Evolutionary conservation across 345 rosid genomes (phyloP).

Genomic region (Populus alba): DNA sequence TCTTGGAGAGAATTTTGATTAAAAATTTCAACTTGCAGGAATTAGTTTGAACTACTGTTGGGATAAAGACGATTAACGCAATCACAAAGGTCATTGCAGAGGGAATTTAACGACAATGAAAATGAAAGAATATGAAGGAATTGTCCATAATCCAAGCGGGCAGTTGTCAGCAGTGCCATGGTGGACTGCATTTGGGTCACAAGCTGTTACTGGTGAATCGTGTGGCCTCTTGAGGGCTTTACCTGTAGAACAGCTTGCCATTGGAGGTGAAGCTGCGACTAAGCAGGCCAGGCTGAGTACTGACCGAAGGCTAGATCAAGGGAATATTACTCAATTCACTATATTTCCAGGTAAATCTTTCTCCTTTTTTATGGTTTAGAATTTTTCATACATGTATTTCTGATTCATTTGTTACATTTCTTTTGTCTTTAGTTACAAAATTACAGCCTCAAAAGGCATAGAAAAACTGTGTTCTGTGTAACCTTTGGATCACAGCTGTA

Average conservation of each 20-base stretch:
- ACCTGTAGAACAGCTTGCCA: conserved; percentile 33
- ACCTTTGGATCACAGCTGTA: not conserved
- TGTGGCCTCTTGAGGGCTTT: conserved; percentile 45
- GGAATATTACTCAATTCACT: conserved; percentile 45
- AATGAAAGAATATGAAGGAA: conserved; percentile 68
- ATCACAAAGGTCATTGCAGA: conserved; percentile 5
- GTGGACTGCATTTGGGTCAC: conserved; percentile 65
- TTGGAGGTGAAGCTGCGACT: conserved; percentile 32
- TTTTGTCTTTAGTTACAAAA: not conserved
- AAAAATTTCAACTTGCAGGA: conserved; percentile 27
- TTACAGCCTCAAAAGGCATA: not conserved
- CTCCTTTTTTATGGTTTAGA: not conserved
- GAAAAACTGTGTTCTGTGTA: not conserved
- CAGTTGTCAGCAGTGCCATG: conserved; percentile 55
- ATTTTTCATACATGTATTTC: not conserved
- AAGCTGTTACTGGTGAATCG: conserved; percentile 44
- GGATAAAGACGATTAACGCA: conserved; percentile 6
- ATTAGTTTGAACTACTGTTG: conserved; percentile 15
- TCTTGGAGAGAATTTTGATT: not conserved
- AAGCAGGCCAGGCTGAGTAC: conserved; percentile 29
- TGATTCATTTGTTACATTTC: not conserved
- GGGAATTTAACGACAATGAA: conserved; percentile 67
- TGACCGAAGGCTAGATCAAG: conserved; percentile 43
- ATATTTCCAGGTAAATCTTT: conserved; percentile 55
- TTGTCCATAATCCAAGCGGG: conserved; percentile 40